Evolutionary conservation across 2,329 filamentous ascomycete genomes (phyloP).

Genomic region (Magnaporthiopsis rhizophila): DNA sequence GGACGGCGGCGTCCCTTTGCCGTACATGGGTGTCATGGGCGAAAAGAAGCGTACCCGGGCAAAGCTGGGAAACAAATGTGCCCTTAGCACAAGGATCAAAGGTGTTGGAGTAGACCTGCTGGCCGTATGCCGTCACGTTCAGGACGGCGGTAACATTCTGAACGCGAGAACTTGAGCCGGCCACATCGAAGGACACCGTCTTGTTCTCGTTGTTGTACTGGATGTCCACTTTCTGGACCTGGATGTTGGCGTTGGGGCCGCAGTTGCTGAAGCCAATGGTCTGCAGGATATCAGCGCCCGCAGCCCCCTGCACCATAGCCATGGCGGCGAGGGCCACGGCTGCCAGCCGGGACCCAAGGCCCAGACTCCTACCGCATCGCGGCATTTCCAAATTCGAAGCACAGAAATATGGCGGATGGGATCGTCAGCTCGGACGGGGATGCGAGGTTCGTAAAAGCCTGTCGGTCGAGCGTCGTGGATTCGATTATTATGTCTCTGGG

Average conservation of each 20-base stretch:
- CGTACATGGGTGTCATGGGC: too few species aligned
- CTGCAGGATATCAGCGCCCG: slow-evolving; percentile 65
- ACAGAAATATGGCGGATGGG: neutral
- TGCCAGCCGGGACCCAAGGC: slow-evolving; percentile 12
- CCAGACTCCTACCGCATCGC: slow-evolving; percentile 10
- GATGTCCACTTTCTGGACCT: slow-evolving; percentile 67
- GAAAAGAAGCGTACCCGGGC: slow-evolving; percentile 57
- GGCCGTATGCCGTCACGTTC: slow-evolving; percentile 76
- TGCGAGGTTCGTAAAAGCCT: neutral
- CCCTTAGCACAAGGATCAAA: slow-evolving; percentile 74
- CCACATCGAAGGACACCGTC: slow-evolving; percentile 71
- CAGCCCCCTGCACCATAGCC: slow-evolving; percentile 32
- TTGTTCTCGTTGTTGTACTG: slow-evolving; percentile 69
- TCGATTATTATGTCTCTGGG: neutral
- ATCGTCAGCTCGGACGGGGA: neutral
- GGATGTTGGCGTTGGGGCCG: slow-evolving; percentile 48
- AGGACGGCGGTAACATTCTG: slow-evolving; percentile 77
- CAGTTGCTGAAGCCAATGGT: slow-evolving; percentile 78
- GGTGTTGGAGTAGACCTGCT: slow-evolving; percentile 64
- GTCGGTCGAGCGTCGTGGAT: neutral
- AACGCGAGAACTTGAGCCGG: slow-evolving; percentile 61
- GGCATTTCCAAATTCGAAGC: slow-evolving; percentile 4
- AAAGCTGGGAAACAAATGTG: slow-evolving; percentile 66
- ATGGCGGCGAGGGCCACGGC: slow-evolving; percentile 14
- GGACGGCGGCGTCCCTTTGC: too few species aligned